Evolutionary conservation across 345 rosid genomes (phyloP).

Genomic region (Linum usitatissimum): DNA sequence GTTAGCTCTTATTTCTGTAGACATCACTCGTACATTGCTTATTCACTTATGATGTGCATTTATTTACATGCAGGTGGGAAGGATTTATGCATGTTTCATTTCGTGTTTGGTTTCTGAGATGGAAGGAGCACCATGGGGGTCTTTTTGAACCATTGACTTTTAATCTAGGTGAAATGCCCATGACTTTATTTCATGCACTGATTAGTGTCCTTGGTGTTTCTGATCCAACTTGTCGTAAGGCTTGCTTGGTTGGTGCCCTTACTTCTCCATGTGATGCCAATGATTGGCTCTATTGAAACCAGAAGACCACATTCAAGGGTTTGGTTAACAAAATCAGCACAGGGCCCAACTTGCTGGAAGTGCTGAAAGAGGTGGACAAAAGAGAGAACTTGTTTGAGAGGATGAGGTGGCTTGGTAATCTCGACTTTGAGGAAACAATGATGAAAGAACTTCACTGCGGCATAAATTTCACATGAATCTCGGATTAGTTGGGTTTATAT

Average conservation of each 20-base stretch:
- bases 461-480: conserved; percentile 11
- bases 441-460: conserved; percentile 11
- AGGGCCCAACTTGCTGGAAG: conserved; percentile 23
- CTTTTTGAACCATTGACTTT: conserved; percentile 15
- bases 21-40: neutral
- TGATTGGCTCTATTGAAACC: conserved; percentile 29
- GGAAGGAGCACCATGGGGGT: conserved; percentile 4
- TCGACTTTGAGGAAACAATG: conserved; percentile 16
- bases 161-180: conserved; percentile 18
- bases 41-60: neutral
- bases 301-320: conserved; percentile 25
- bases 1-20: conserved; percentile 15
- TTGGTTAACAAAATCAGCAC: conserved; percentile 25
- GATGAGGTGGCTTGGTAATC: conserved; percentile 36
- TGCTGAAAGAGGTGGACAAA: conserved; percentile 18
- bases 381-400: conserved; percentile 28
- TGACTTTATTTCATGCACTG: conserved; percentile 31
- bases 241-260: conserved; percentile 38
- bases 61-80: conserved; percentile 40
- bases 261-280: conserved; percentile 14
- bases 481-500: conserved; percentile 14
- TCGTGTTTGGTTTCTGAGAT: conserved; percentile 26
- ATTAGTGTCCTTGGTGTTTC: conserved; percentile 28
- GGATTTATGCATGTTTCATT: conserved; percentile 45
- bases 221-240: conserved; percentile 38